These are phyloP conservation scores for Tolypocladium album DNA, from an alignment of 2,329 filamentous ascomycete genomes.

Conservation along the genomic window DNA sequence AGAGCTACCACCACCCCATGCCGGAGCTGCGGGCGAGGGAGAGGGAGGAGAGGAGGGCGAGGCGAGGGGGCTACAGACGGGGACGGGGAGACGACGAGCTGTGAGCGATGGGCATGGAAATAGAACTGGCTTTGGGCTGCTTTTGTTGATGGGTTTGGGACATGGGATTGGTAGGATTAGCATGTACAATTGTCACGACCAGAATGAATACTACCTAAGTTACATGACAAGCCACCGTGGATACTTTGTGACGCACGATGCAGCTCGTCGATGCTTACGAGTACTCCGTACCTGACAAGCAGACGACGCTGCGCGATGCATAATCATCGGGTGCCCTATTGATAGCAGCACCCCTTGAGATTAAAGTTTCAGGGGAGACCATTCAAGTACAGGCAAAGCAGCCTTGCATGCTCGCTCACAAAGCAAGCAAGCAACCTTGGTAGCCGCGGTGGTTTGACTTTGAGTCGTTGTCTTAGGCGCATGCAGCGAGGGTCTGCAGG, in stretches of 20 bases:
- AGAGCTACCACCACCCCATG: slow-evolving; percentile 45
- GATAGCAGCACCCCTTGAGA: neutral
- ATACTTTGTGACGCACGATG: neutral
- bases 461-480: neutral
- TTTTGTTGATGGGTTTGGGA: neutral
- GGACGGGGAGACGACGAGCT: slow-evolving; percentile 18
- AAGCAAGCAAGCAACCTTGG: neutral
- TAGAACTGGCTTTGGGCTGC: neutral
- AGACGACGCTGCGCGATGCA: neutral
- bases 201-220: neutral
- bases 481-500: neutral
- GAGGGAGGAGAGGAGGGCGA: slow-evolving; percentile 23
- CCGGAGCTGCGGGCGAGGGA: slow-evolving; percentile 32
- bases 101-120: neutral
- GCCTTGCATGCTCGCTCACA: neutral
- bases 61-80: slow-evolving; percentile 22
- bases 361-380: neutral
- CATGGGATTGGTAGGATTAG: neutral
- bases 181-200: neutral
- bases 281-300: neutral
- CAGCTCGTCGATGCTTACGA: neutral
- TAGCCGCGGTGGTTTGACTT: neutral
- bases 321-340: too few species aligned
- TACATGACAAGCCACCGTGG: neutral
- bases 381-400: neutral